Evolutionary conservation across 2,329 filamentous ascomycete species (phyloP).

Genomic region (Calonectria pauciramosa): DNA sequence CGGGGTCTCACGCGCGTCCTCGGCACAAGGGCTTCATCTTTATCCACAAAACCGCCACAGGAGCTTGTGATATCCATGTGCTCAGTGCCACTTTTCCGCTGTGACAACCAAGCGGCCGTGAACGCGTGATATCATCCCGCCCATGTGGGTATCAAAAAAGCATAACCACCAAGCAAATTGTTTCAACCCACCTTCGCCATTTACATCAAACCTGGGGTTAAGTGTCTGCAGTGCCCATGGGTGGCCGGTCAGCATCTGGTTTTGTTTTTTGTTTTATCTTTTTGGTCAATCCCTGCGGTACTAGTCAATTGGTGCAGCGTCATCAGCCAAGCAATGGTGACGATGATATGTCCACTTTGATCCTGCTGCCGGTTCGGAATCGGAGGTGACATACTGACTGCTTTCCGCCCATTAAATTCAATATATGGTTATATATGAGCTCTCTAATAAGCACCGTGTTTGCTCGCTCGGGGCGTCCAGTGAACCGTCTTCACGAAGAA

Average conservation of each 20-base stretch:
- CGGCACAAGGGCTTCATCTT: background rate
- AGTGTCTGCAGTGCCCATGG: background rate
- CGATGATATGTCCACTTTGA: background rate
- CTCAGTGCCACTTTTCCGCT: background rate
- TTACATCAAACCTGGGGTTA: background rate
- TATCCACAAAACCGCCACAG: background rate
- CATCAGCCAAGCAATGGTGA: too few relatives aligned
- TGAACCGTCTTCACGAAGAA: background rate
- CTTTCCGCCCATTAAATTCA: background rate
- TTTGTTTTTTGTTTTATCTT: background rate
- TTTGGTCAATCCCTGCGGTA: background rate
- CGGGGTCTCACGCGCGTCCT: background rate
- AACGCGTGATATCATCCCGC: background rate
- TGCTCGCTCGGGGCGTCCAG: background rate
- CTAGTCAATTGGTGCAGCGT: background rate
- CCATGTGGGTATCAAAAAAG: background rate
- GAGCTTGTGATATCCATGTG: background rate
- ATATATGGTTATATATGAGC: too few relatives aligned
- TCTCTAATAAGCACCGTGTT: background rate
- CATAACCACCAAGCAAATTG: background rate
- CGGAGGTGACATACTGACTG: background rate
- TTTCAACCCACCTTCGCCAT: background rate
- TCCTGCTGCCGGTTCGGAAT: background rate
- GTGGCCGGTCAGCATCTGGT: background rate
- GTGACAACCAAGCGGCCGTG: background rate